Conservation (phyloP, 2,329 filamentous ascomycete genomes). For the Colletotrichum orchidophilum region DNA sequence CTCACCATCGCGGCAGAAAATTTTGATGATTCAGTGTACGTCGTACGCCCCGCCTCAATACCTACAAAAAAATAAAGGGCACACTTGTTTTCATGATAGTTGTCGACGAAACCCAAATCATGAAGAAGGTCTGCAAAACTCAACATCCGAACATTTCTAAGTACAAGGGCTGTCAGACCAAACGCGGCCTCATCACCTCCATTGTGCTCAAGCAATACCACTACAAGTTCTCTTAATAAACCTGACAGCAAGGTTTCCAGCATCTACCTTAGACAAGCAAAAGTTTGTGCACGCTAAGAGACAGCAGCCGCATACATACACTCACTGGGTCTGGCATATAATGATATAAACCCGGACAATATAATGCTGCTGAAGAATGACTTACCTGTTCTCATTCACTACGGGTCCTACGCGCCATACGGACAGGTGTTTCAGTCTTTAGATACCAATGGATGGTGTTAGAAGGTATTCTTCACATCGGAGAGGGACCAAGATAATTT, state of each 20-base stretch:
- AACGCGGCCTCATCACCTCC: background rate
- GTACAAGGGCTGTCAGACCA: background rate
- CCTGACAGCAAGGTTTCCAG: background rate
- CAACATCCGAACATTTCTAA: background rate
- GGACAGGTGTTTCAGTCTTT: slow-evolving; percentile 24
- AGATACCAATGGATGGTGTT: slow-evolving; percentile 32
- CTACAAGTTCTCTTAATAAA: background rate
- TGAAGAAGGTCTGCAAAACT: background rate
- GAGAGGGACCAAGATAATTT: slow-evolving; percentile 28
- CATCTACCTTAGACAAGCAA: background rate
- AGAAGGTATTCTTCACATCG: slow-evolving; percentile 29
- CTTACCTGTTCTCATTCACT: slow-evolving; percentile 40
- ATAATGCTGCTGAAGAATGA: slow-evolving; percentile 37
- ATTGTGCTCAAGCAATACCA: background rate
- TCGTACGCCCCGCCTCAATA: background rate
- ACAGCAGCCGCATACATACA: background rate
- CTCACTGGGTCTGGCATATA: slow-evolving; percentile 39
- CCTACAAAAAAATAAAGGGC: background rate
- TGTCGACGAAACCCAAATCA: background rate
- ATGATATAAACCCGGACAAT: slow-evolving; percentile 41
- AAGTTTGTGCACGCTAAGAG: background rate
- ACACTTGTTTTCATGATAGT: background rate
- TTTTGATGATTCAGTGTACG: background rate
- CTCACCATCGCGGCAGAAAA: background rate
- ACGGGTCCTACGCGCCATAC: slow-evolving; percentile 36